Evolutionary conservation across 2,329 filamentous ascomycete genomes (phyloP).

Genomic region (Pseudogymnoascus sp.): DNA sequence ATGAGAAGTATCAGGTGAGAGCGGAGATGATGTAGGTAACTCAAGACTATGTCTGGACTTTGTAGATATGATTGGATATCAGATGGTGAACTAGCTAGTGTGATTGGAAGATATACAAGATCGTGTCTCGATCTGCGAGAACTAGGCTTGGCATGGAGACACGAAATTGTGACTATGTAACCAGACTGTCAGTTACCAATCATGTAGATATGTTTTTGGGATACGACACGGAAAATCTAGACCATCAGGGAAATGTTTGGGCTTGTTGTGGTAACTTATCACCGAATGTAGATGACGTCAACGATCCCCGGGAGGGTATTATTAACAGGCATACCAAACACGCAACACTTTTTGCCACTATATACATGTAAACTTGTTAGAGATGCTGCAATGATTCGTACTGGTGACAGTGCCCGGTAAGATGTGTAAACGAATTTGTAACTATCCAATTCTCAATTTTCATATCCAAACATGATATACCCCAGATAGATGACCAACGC

Average conservation of each 20-base stretch:
- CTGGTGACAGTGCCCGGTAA: not conserved
- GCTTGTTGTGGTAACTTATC: slow-evolving; percentile 2
- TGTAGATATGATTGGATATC: not conserved
- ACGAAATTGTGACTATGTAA: slow-evolving; percentile 1
- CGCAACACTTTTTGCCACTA: not conserved
- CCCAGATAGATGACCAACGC: not conserved
- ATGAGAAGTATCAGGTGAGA: slow-evolving; percentile 1
- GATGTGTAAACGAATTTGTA: not conserved
- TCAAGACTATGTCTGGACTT: slow-evolving; percentile 6
- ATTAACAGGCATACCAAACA: not conserved
- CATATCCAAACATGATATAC: not conserved
- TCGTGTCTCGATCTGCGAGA: not conserved
- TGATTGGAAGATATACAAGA: slow-evolving; percentile 5
- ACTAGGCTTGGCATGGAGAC: not conserved
- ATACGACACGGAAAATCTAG: not conserved
- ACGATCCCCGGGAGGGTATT: not conserved
- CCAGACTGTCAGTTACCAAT: not conserved
- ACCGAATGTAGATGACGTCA: not conserved
- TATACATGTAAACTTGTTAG: not conserved
- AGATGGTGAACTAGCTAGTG: not conserved
- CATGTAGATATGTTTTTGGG: not conserved
- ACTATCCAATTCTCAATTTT: not conserved
- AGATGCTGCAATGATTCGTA: not conserved
- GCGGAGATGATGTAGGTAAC: not conserved
- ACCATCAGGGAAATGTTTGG: not conserved